Conservation (phyloP, 78 protist genomes). For the Dictyostelium citrinum region DNA sequence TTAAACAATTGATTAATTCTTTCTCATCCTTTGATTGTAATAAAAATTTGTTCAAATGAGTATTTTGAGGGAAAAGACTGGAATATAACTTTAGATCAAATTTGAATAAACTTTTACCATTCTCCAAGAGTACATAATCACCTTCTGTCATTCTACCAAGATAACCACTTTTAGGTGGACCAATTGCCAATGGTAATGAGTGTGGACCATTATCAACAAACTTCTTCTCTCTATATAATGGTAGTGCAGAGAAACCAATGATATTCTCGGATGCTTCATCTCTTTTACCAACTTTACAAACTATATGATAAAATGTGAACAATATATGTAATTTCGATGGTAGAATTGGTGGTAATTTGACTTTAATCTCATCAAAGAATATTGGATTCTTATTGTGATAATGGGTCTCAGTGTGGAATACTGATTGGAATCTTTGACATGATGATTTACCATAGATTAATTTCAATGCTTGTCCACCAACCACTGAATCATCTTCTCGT, state of each 20-base stretch:
- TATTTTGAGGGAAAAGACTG: conserved; percentile 35
- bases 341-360: conserved; percentile 42
- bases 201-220: conserved; percentile 26
- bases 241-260: conserved; percentile 43
- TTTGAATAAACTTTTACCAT: conserved; percentile 47
- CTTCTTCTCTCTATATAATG: conserved; percentile 31
- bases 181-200: conserved; percentile 16
- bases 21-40: conserved; percentile 11
- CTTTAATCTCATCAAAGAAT: conserved; percentile 57
- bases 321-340: conserved; percentile 37
- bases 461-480: neutral
- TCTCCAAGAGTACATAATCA: conserved; percentile 23
- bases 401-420: conserved; percentile 46
- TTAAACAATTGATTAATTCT: neutral
- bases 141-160: neutral
- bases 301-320: conserved; percentile 63
- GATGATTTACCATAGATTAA: conserved; percentile 43
- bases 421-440: neutral
- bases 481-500: conserved; percentile 24
- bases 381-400: conserved; percentile 74
- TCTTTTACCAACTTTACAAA: conserved; percentile 60
- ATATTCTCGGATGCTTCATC: conserved; percentile 41
- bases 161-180: conserved; percentile 41
- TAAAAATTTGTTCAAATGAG: conserved; percentile 25
- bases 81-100: neutral